phyloP scores from a whole-genome alignment of 1,139 yeast genomes.

The Candida tetrigidarum region DNA sequence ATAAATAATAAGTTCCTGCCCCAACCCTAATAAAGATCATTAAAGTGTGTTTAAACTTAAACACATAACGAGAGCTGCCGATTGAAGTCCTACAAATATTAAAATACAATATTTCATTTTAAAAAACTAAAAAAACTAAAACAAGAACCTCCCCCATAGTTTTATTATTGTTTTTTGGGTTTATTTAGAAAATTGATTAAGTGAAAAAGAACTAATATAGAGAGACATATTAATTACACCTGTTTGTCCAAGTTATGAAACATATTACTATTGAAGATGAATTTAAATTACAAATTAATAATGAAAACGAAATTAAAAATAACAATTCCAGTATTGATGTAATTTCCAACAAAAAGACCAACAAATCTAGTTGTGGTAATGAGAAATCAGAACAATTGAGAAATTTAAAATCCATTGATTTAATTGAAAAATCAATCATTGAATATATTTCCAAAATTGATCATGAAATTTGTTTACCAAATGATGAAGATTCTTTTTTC shows the following conservation, averaged over 20 bases:
- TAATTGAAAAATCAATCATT: constrained; percentile 46
- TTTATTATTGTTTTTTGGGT: constrained; percentile 5
- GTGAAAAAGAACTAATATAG: too few species aligned
- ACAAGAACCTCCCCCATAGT: background rate
- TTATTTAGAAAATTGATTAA: too few species aligned
- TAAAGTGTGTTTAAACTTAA: constrained; percentile 15
- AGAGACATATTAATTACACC: constrained; percentile 6
- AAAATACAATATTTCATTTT: constrained; percentile 10
- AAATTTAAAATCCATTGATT: constrained; percentile 10
- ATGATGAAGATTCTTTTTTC: constrained; percentile 86
- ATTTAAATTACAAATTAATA: constrained; percentile 6
- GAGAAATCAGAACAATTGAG: too few species aligned
- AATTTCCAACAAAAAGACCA: background rate
- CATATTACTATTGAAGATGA: constrained; percentile 19
- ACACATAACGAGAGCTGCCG: constrained; percentile 21
- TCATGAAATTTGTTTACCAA: constrained; percentile 66
- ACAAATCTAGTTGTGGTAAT: too few species aligned
- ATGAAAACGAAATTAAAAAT: constrained; percentile 1
- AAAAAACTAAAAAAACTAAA: constrained; percentile 14
- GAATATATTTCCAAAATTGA: constrained; percentile 53
- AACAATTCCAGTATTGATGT: constrained; percentile 1
- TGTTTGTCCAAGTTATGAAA: constrained; percentile 28
- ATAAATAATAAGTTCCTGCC: constrained; percentile 6
- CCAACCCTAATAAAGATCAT: constrained; percentile 4
- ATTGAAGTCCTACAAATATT: constrained; percentile 17